These are phyloP conservation scores for Fusarium veterinarium DNA, from an alignment of 2,329 filamentous ascomycete genomes.

Conservation along the genomic window DNA sequence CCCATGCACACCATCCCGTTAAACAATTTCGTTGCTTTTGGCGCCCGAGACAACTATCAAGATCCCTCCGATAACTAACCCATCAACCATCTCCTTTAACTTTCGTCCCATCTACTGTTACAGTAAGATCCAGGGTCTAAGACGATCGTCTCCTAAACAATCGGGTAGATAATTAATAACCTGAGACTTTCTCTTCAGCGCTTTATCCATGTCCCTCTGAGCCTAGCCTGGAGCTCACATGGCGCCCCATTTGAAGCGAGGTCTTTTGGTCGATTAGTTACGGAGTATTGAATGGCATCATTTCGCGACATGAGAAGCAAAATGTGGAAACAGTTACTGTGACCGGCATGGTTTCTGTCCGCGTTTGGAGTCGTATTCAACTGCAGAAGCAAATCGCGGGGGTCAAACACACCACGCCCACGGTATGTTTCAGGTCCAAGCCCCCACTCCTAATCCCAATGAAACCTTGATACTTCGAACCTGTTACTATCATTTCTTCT, in stretches of 20 bases:
- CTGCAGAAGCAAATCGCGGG: conserved; percentile 40
- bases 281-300: conserved; percentile 40
- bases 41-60: conserved; percentile 5
- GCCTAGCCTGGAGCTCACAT: neutral
- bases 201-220: conserved; percentile 2
- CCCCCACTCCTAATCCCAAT: conserved; percentile 22
- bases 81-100: conserved; percentile 8
- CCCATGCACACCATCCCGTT: conserved; percentile 6
- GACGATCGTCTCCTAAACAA: conserved; percentile 1
- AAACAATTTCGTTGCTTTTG: neutral
- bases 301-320: conserved; percentile 36
- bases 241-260: conserved; percentile 2
- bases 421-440: conserved; percentile 43
- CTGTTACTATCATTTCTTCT: conserved; percentile 10
- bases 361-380: conserved; percentile 24
- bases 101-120: conserved; percentile 26
- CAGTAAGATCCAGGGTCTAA: conserved; percentile 10
- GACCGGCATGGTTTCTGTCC: conserved; percentile 24
- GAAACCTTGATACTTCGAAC: conserved; percentile 21
- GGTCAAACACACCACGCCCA: conserved; percentile 23
- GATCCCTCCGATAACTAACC: neutral
- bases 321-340: conserved; percentile 34
- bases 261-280: conserved; percentile 8
- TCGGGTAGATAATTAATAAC: neutral
- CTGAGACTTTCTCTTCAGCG: conserved; percentile 9